phyloP scores from a whole-genome alignment of 192 early-diverging fungal genomes.

The Funneliformis mosseae region DNA sequence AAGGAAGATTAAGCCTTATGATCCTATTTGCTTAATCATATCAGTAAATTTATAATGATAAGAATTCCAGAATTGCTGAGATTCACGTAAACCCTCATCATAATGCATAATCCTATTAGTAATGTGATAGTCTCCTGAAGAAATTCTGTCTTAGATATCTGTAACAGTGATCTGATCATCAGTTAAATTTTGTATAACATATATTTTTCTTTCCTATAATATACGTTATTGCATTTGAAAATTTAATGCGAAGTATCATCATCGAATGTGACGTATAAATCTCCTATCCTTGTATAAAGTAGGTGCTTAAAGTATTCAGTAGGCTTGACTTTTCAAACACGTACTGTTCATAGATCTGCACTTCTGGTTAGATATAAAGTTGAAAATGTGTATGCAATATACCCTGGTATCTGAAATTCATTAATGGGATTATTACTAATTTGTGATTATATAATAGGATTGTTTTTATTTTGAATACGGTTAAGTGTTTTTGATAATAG shows the following conservation, averaged over 20 bases:
- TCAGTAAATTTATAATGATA: too few relatives aligned
- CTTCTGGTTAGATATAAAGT: background rate
- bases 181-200: slow-evolving; percentile 2
- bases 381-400: background rate
- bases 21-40: too few relatives aligned
- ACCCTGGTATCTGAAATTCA: background rate
- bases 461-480: background rate
- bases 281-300: too few relatives aligned
- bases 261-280: background rate
- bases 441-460: too few relatives aligned
- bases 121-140: background rate
- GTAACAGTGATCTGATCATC: background rate
- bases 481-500: background rate
- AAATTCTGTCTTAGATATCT: background rate
- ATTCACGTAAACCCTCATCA: background rate
- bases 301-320: too few relatives aligned
- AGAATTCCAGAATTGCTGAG: too few relatives aligned
- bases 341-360: background rate
- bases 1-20: background rate
- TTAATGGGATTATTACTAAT: background rate
- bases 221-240: too few relatives aligned
- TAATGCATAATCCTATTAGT: background rate
- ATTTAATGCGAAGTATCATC: background rate
- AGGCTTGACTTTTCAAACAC: background rate
- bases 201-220: background rate